Percentiles rank a stretch among this genome's conserved stretches.
These are phyloP conservation scores for Trametes meyenii DNA, from an alignment of 768 basidiomycete species.

Conservation along the genomic window DNA sequence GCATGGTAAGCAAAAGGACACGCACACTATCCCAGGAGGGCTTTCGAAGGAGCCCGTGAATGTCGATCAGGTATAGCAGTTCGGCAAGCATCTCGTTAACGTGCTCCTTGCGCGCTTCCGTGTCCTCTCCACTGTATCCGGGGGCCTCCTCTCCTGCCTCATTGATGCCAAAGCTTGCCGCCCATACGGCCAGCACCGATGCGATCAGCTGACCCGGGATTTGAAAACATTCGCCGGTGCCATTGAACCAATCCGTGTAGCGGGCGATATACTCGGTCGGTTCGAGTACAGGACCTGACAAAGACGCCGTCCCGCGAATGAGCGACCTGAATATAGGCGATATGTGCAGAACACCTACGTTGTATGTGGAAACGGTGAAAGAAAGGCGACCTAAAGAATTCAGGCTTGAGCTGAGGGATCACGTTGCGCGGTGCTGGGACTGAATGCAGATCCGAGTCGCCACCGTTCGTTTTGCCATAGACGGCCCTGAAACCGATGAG, in stretches of 20 bases:
- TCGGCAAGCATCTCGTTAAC: conserved; percentile 75
- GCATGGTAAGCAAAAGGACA: conserved; percentile 74
- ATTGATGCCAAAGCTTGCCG: conserved; percentile 85
- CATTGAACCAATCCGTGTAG: conserved; percentile 66
- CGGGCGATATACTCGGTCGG: conserved; percentile 77
- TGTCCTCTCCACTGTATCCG: conserved; percentile 37
- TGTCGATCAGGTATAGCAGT: conserved; percentile 79
- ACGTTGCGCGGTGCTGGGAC: conserved; percentile 48
- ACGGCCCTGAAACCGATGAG: conserved; percentile 56
- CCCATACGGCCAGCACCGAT: conserved; percentile 86
- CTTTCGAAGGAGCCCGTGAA: conserved; percentile 73
- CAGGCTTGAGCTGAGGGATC: conserved; percentile 72
- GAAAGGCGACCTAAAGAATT: conserved; percentile 86
- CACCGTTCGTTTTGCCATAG: conserved; percentile 68
- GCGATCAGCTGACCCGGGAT: conserved; percentile 76
- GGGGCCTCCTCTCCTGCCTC: conserved; percentile 65
- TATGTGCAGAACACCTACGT: conserved; percentile 49
- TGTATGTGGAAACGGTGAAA: conserved; percentile 85
- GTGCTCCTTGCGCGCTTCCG: conserved; percentile 50
- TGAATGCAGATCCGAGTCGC: conserved; percentile 40
- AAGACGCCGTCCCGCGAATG: background rate
- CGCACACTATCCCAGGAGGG: conserved; percentile 89
- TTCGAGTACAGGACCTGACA: conserved; percentile 82
- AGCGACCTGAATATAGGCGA: conserved; percentile 12
- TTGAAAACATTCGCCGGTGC: conserved; percentile 58